These are phyloP conservation scores for Tricholoma flavovirens DNA, from an alignment of 768 basidiomycete genomes.

Conservation along the genomic window DNA sequence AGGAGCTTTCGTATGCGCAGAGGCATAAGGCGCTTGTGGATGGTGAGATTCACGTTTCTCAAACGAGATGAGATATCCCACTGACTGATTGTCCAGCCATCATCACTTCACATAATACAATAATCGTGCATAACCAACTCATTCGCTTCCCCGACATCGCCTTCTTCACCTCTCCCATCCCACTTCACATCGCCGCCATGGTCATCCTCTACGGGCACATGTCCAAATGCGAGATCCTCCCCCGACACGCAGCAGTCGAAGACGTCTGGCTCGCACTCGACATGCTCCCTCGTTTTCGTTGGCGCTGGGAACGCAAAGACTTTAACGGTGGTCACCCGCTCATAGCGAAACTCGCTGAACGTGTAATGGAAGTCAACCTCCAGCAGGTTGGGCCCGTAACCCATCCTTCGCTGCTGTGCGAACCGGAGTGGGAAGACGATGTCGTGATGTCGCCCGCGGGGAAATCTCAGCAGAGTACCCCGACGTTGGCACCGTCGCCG, in stretches of 20 bases:
- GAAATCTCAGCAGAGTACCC: constrained; percentile 39
- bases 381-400: constrained; percentile 45
- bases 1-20: constrained; percentile 59
- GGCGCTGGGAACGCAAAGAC: constrained; percentile 89
- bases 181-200: constrained; percentile 87
- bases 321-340: constrained; percentile 77
- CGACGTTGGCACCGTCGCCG: constrained; percentile 29
- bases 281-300: constrained; percentile 84
- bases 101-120: constrained; percentile 82
- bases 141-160: constrained; percentile 82
- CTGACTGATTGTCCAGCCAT: constrained; percentile 45
- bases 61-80: neutral
- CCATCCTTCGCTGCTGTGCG: constrained; percentile 42
- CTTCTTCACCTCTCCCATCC: constrained; percentile 86
- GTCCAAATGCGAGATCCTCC: constrained; percentile 65
- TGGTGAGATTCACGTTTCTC: constrained; percentile 35
- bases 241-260: constrained; percentile 62
- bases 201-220: constrained; percentile 86
- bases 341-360: constrained; percentile 75
- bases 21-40: constrained; percentile 71
- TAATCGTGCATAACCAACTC: constrained; percentile 77
- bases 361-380: constrained; percentile 71
- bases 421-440: constrained; percentile 52
- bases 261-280: constrained; percentile 85
- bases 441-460: constrained; percentile 23